Percentiles rank a stretch among this genome's conserved stretches.
Conservation (phyloP, 352 stramenopile genomes). For the Pythium rhizo-oryzae region DNA sequence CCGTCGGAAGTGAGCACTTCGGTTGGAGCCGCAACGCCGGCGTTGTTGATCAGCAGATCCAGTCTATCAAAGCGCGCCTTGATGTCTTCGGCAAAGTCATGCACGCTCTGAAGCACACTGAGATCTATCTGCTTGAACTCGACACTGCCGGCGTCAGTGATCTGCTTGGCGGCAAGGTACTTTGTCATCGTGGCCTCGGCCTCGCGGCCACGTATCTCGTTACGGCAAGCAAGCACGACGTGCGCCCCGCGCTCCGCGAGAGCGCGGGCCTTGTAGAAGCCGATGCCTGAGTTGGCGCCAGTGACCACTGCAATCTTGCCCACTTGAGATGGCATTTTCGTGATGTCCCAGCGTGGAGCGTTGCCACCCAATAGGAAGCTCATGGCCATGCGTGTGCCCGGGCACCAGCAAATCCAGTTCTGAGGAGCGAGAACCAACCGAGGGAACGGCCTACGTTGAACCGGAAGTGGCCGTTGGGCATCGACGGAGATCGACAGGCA, state of each 20-base stretch:
- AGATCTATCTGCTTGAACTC: constrained; percentile 48
- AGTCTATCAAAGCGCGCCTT: constrained; percentile 37
- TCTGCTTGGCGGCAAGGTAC: not conserved
- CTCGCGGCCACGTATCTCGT: constrained; percentile 9
- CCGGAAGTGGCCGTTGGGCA: too few relatives aligned
- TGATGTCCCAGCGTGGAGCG: constrained; percentile 3
- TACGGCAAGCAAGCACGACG: constrained; percentile 26
- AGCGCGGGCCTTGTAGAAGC: constrained; percentile 43
- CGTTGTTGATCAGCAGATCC: constrained; percentile 76
- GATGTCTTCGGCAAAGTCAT: constrained; percentile 41
- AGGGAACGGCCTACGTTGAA: too few relatives aligned
- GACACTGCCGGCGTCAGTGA: constrained; percentile 14
- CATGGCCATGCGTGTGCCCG: not conserved
- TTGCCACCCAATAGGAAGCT: not conserved
- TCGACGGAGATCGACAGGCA: too few relatives aligned
- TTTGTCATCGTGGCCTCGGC: not conserved
- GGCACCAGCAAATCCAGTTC: not conserved
- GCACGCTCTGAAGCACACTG: constrained; percentile 40
- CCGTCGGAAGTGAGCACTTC: constrained; percentile 40
- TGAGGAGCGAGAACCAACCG: not conserved
- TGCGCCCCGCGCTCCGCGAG: constrained; percentile 31
- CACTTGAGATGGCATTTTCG: constrained; percentile 12
- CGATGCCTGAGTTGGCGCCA: constrained; percentile 60
- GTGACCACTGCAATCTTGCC: constrained; percentile 65
- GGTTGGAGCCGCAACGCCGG: constrained; percentile 40